These are phyloP conservation scores for Ascochyta viciae-villosae DNA, from an alignment of 2,329 filamentous ascomycete genomes.

Conservation along the genomic window DNA sequence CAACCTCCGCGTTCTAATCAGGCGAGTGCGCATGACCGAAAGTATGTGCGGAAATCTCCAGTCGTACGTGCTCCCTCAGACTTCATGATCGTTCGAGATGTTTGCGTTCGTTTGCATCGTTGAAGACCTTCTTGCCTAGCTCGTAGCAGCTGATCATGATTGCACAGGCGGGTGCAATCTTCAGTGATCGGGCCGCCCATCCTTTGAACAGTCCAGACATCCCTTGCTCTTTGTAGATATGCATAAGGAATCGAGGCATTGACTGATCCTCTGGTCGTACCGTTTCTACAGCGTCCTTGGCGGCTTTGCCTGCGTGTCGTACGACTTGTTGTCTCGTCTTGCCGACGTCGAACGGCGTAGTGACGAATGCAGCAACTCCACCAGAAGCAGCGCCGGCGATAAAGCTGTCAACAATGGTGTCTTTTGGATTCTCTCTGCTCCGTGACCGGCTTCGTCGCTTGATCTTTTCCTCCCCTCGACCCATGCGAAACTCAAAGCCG, in stretches of 20 bases:
- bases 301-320: constrained; percentile 60
- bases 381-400: constrained; percentile 84
- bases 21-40: constrained; percentile 8
- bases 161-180: constrained; percentile 94
- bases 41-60: constrained; percentile 7
- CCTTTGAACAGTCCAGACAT: constrained; percentile 82
- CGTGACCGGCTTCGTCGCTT: constrained; percentile 58
- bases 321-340: constrained; percentile 94
- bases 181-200: constrained; percentile 89
- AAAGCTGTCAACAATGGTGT: constrained; percentile 89
- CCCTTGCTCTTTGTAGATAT: constrained; percentile 90
- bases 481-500: constrained; percentile 42
- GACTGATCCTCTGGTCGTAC: constrained; percentile 72
- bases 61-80: neutral
- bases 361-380: constrained; percentile 83
- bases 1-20: constrained; percentile 7
- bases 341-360: constrained; percentile 95
- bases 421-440: constrained; percentile 72
- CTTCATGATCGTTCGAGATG: constrained; percentile 25
- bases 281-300: constrained; percentile 50
- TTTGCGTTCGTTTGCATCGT: constrained; percentile 71
- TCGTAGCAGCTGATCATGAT: constrained; percentile 99
- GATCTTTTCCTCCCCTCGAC: constrained; percentile 41
- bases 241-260: constrained; percentile 84
- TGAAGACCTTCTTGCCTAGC: constrained; percentile 88